Evolutionary conservation across 139 green algal genomes (phyloP).

Genomic region (Chlamydomonas urium): DNA sequence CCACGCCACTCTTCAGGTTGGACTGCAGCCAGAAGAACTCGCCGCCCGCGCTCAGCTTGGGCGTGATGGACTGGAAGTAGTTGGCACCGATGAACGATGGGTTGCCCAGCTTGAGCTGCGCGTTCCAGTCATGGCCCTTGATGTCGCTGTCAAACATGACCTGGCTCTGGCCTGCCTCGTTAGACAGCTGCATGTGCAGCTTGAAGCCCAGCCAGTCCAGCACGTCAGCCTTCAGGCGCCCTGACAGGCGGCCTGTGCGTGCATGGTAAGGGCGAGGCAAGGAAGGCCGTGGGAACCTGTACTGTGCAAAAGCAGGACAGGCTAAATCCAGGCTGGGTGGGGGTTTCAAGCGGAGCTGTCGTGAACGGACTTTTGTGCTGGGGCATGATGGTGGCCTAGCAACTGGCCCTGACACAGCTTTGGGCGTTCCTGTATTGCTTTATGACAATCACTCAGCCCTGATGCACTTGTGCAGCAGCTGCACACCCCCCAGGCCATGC

Average conservation of each 20-base stretch:
- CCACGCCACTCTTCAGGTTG: slow-evolving; percentile 76
- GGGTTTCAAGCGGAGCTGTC: too few species aligned
- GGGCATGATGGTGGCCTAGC: too few species aligned
- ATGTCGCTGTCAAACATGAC: slow-evolving; percentile 51
- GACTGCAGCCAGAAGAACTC: slow-evolving; percentile 93
- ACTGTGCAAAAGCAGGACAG: too few species aligned
- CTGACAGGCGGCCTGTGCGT: slow-evolving; percentile 69
- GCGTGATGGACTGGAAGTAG: slow-evolving; percentile 95
- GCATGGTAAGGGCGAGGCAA: too few species aligned
- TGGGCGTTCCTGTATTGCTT: too few species aligned
- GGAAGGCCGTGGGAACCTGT: too few species aligned
- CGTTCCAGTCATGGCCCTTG: slow-evolving; percentile 90
- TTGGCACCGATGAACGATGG: slow-evolving; percentile 89
- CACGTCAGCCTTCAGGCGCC: slow-evolving; percentile 77
- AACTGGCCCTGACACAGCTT: too few species aligned
- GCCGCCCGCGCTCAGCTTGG: slow-evolving; percentile 61
- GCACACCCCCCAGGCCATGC: too few species aligned
- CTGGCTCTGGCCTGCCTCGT: slow-evolving; percentile 59
- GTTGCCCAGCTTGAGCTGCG: slow-evolving; percentile 92
- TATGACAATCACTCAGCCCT: too few species aligned
- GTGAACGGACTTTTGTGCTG: too few species aligned
- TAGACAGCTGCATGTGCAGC: slow-evolving; percentile 80
- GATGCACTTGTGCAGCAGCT: too few species aligned
- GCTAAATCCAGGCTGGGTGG: too few species aligned
- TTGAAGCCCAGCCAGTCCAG: slow-evolving; percentile 70